Base-by-base conservation (phyloP, 192 early-diverging fungal genomes). In the Jimgerdemannia flammicorona region DNA sequence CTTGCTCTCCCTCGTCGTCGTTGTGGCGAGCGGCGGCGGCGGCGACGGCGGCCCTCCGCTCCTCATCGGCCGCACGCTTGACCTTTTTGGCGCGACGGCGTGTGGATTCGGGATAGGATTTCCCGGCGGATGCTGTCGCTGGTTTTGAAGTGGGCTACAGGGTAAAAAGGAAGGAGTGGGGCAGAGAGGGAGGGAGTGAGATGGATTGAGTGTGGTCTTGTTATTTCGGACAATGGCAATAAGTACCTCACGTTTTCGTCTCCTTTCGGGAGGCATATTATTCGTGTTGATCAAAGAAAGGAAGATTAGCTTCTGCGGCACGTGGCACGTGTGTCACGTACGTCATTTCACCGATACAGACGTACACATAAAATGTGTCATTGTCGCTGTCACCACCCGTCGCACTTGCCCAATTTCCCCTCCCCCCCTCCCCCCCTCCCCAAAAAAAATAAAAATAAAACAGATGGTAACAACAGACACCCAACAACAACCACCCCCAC, bases 401-500 rank as follows among this genome's bases (percentile, higher is more conserved):
- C 29, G 29, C 29, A 29, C 29, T 29, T 29, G 29, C 29, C 29
- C 29, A 29, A 29, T 29, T 29, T 29, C 29, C 29, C 6, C 49
- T 59, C 0, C 49, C 14, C 49, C 49, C 49, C 14, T 1, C 14
- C 67, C 67, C 14, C 41, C 14, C 67, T 40, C 29, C 67, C 4
- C 29, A 40, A 39, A 7, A 9, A 4, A 42, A 40, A 68, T 42
- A 7, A 10, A 7, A 40, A 40, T 69, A 7, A 39, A 6, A 40
- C 41, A 7, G 39, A 29, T 29, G 29, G 29, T 65, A 18, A 18
- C 19, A 65, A 18, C 64, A 18, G 29, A 29, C 19, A 18, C 19
- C 19, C 64, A 65, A 18, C 70, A 10, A 70, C 71, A 14, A 66
- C 18, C 40, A 73, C 74, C 72, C 72, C 76, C 64, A 72, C 80